Percentiles rank a stretch among this genome's conserved stretches.
phyloP scores from a whole-genome alignment of 2,329 filamentous ascomycete genomes.

The Sporothrix sp. region DNA sequence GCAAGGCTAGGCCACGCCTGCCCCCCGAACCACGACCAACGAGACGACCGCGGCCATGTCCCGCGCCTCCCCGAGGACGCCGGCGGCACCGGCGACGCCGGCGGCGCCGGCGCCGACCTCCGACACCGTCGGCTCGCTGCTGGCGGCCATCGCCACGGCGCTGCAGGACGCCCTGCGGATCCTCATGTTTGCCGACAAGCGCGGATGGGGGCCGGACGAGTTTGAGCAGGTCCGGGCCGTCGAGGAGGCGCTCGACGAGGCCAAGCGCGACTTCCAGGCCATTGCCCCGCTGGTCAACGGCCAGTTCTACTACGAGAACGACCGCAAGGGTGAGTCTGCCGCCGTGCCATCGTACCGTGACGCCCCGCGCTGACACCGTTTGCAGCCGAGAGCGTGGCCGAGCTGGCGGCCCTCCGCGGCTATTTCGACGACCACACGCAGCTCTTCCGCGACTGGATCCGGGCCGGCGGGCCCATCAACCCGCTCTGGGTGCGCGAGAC shows the following conservation, averaged over 20 bases:
- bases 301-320: conserved; percentile 47
- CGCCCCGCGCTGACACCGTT: conserved; percentile 7
- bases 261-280: conserved; percentile 51
- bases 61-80: too few relatives aligned
- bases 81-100: background rate
- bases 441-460: conserved; percentile 45
- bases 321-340: conserved; percentile 39
- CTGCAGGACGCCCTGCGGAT: conserved; percentile 44
- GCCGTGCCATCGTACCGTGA: too few relatives aligned
- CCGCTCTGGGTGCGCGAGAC: conserved; percentile 47
- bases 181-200: conserved; percentile 47
- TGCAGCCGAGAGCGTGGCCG: conserved; percentile 42
- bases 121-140: conserved; percentile 48
- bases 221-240: conserved; percentile 48
- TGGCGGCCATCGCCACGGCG: conserved; percentile 47
- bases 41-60: too few relatives aligned
- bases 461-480: conserved; percentile 45
- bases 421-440: conserved; percentile 39
- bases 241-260: conserved; percentile 47
- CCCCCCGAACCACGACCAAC: too few relatives aligned
- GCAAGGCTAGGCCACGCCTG: conserved; percentile 1
- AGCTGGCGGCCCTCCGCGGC: conserved; percentile 36
- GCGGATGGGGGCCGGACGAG: conserved; percentile 49
- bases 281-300: conserved; percentile 46
- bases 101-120: background rate